These are phyloP conservation scores for Protomyces arabidopsidicola DNA, from an alignment of 1,139 yeast genomes.

Conservation along the genomic window DNA sequence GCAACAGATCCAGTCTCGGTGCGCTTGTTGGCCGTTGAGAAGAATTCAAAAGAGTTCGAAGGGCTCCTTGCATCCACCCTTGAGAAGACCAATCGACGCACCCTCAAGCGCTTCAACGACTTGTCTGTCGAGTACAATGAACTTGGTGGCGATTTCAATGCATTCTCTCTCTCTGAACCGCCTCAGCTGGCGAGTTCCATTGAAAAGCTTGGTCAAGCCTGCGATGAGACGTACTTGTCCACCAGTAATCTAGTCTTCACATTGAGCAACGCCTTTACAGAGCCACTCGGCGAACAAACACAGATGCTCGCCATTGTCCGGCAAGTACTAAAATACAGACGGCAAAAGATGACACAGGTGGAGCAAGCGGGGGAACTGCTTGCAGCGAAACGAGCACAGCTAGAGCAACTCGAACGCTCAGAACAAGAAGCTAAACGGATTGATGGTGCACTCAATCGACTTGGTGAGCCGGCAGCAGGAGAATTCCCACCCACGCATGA, in stretches of 20 bases:
- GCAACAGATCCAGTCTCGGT: constrained; percentile 20
- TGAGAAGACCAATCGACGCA: constrained; percentile 62
- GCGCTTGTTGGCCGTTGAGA: constrained; percentile 14
- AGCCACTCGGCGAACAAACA: constrained; percentile 78
- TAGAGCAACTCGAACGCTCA: constrained; percentile 42
- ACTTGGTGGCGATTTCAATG: constrained; percentile 65
- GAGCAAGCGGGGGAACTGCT: constrained; percentile 56
- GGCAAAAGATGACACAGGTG: constrained; percentile 63
- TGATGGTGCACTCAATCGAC: constrained; percentile 35
- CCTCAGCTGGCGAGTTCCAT: constrained; percentile 48
- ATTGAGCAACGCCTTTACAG: constrained; percentile 68
- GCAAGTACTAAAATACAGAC: constrained; percentile 63
- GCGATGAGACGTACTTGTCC: constrained; percentile 65
- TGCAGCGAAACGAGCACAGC: constrained; percentile 42
- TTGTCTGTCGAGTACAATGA: constrained; percentile 55
- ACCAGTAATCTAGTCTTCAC: constrained; percentile 64
- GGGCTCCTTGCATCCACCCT: constrained; percentile 51
- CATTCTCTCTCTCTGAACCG: constrained; percentile 63
- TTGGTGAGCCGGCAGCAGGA: constrained; percentile 1
- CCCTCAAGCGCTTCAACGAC: constrained; percentile 48
- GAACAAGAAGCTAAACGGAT: constrained; percentile 46
- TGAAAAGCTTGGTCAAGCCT: constrained; percentile 74
- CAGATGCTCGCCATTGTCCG: constrained; percentile 67
- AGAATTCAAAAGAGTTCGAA: constrained; percentile 51
- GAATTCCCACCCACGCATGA: constrained; percentile 25